Evolutionary conservation across 805 yeast genomes (phyloP).

Genomic region (Candida sonorensis): DNA sequence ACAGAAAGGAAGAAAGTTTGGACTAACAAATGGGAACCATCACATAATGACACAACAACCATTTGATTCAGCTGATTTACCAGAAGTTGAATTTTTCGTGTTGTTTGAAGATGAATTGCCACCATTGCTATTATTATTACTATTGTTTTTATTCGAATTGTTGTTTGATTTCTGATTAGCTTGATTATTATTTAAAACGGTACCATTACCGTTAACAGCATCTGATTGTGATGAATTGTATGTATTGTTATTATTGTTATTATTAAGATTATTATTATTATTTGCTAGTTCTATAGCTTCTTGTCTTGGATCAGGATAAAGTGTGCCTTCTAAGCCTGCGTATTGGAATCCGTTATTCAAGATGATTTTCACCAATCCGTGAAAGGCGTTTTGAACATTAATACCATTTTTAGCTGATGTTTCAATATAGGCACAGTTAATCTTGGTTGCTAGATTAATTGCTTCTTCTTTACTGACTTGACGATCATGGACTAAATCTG

Average conservation of each 20-base stretch:
- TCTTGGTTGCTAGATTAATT: conserved; percentile 51
- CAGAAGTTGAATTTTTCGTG: conserved; percentile 6
- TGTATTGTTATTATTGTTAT: conserved; percentile 3
- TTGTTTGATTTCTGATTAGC: too few relatives aligned
- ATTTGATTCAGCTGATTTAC: conserved; percentile 15
- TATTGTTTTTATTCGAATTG: neutral
- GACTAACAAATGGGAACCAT: neutral
- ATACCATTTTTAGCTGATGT: conserved; percentile 88
- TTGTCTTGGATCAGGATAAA: conserved; percentile 20
- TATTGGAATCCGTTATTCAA: conserved; percentile 18
- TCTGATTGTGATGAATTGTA: too few relatives aligned
- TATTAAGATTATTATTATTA: conserved; percentile 13
- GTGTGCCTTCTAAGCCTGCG: conserved; percentile 22
- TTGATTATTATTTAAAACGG: neutral
- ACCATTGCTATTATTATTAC: neutral
- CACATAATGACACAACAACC: conserved; percentile 30
- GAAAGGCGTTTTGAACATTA: conserved; percentile 51
- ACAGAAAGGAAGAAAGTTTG: neutral
- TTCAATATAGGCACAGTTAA: conserved; percentile 75
- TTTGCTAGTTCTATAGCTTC: conserved; percentile 10
- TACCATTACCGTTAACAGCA: neutral
- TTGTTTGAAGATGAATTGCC: conserved; percentile 2
- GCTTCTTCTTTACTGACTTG: conserved; percentile 60
- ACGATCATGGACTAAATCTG: conserved; percentile 58
- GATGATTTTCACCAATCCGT: conserved; percentile 29